Base-by-base conservation (phyloP, 352 stramenopile genomes). In the Globisporangium emineosum region DNA sequence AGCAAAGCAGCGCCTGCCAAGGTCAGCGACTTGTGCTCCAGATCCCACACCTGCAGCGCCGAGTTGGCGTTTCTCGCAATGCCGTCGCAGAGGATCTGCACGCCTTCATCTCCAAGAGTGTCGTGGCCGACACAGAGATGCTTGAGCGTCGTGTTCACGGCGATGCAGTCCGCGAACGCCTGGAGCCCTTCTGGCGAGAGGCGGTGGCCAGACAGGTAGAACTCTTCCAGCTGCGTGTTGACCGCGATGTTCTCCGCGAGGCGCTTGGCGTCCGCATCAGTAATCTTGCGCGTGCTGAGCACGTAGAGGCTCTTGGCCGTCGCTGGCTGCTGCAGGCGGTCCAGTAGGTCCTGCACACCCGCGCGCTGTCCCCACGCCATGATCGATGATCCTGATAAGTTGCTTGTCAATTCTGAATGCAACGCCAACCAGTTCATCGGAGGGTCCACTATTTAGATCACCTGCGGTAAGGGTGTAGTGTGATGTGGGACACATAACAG, bases 291-390 rank as follows among this genome's bases (percentile, higher is more conserved):
- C 25, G 79, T 88, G 69, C 77, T 83, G 42, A 94, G 78, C 43
- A 94, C 80, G 66, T 83, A 93, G 40, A 94, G 79, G 57, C 66
- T 86, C 60, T 78, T 84, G 51, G 69, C 68, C 4, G 86, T 92
- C 56, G 75, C 77, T 0, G 82, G 74, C 67, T 90, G 76, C 57
- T 73, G 65, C 40, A 93, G 70, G 60, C 80, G 83, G 71, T 83
- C 67, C 51, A 92, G 73, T 68, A 93, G 64, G 60, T 94, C 83
- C n/a, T 90, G 79, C 33, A 92, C 83, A 35, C 83, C 83, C 33
- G 72, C 65, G 25, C 81, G 81, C 67, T 72, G 80, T 19, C 86
- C 83, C 86, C 86, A 94, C 47, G 81, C 86, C 86, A 94, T 94
- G 57, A 27, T 83, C 25, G 19, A 7, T 8, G 19, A 19, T 5